A percentile compares a stretch with the other conserved stretches of the same genome.
phyloP scores from a whole-genome alignment of 192 early-diverging fungal species.

The Backusella sp. region DNA sequence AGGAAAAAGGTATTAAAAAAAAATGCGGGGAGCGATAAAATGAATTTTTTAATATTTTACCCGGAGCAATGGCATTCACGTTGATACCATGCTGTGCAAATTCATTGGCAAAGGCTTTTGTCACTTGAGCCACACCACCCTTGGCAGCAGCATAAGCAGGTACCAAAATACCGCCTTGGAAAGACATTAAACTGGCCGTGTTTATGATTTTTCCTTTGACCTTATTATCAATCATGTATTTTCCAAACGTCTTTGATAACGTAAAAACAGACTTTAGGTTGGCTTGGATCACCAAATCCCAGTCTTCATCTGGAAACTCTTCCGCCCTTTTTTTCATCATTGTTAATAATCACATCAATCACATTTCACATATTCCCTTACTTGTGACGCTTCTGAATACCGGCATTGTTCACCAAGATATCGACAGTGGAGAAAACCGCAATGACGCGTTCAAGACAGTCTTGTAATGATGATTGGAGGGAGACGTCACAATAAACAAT shows the following conservation, averaged over 20 bases:
- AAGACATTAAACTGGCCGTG: conserved; percentile 22
- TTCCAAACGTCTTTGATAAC: conserved; percentile 19
- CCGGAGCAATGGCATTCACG: conserved; percentile 31
- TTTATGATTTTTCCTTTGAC: conserved; percentile 23
- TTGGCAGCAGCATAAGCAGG: conserved; percentile 32
- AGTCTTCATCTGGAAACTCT: conserved; percentile 25
- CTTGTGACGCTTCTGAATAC: not conserved
- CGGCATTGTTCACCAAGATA: not conserved
- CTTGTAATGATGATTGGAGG: not conserved
- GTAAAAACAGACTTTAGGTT: conserved; percentile 31
- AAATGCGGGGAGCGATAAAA: not conserved
- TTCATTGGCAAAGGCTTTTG: conserved; percentile 28
- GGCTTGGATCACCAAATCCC: conserved; percentile 25
- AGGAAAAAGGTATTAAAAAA: not conserved
- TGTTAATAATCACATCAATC: no score
- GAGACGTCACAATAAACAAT: not conserved
- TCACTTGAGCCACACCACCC: conserved; percentile 23
- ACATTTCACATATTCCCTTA: not conserved
- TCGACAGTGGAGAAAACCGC: not conserved
- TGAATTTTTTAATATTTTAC: not conserved
- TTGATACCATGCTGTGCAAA: conserved; percentile 18
- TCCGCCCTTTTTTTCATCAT: conserved; percentile 11
- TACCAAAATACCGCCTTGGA: conserved; percentile 25
- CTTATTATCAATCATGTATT: conserved; percentile 13
- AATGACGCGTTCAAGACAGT: not conserved